Percentiles rank a stretch among this genome's conserved stretches.
These are phyloP conservation scores for Neoascochyta sp. DNA, from an alignment of 2,329 filamentous ascomycete species.

Conservation along the genomic window DNA sequence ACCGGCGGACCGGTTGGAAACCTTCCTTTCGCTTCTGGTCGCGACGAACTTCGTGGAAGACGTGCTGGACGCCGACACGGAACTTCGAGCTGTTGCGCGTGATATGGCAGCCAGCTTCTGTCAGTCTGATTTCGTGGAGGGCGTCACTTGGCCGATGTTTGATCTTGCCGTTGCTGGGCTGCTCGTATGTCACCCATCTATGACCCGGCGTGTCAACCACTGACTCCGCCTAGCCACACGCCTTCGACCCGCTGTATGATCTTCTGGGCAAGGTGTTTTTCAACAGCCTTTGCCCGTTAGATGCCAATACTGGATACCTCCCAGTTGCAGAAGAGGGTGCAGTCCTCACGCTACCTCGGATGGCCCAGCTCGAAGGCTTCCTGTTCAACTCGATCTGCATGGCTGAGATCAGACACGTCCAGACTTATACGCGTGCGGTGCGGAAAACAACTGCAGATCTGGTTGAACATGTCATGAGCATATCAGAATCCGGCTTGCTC, in stretches of 20 bases:
- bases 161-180: constrained; percentile 1
- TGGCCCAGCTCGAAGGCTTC: constrained; percentile 2
- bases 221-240: constrained; percentile 1
- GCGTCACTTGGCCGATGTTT: constrained; percentile 1
- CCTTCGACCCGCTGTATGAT: constrained; percentile 1
- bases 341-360: constrained; percentile 2
- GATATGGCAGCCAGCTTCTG: constrained; percentile 1
- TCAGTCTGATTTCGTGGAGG: neutral
- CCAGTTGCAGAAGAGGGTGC: neutral
- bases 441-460: neutral
- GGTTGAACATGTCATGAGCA: too few species aligned
- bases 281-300: neutral
- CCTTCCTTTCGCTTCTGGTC: constrained; percentile 1
- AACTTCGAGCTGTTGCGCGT: neutral
- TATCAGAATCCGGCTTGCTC: too few species aligned
- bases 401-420: constrained; percentile 1
- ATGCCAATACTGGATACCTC: constrained; percentile 2
- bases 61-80: neutral
- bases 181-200: constrained; percentile 1
- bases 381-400: constrained; percentile 3
- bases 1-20: neutral
- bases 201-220: neutral
- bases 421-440: neutral
- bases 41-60: neutral
- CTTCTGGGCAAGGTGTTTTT: constrained; percentile 1